Evolutionary conservation across 2,329 filamentous ascomycete genomes (phyloP).

Genomic region (Daldinia eschscholtzii): DNA sequence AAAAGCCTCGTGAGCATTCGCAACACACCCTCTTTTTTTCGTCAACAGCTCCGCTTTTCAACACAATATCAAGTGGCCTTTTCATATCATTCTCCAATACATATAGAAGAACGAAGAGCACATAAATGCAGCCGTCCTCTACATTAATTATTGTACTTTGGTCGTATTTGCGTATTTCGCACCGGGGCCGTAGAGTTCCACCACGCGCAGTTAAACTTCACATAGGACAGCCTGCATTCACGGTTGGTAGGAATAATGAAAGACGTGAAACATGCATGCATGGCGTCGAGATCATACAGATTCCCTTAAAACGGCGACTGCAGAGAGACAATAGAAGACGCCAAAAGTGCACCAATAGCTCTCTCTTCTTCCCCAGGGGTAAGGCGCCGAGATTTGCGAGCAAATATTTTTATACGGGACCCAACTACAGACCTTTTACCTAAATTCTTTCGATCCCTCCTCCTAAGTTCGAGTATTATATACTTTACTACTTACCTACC

Average conservation of each 20-base stretch:
- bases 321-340: slow-evolving; percentile 16
- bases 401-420: slow-evolving; percentile 17
- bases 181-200: slow-evolving; percentile 26
- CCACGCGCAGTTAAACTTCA: slow-evolving; percentile 20
- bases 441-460: slow-evolving; percentile 7
- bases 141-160: slow-evolving; percentile 17
- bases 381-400: slow-evolving; percentile 25
- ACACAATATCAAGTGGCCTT: slow-evolving; percentile 40
- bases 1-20: slow-evolving; percentile 42
- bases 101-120: neutral
- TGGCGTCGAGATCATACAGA: slow-evolving; percentile 38
- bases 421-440: slow-evolving; percentile 4
- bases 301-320: slow-evolving; percentile 27
- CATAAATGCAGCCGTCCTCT: slow-evolving; percentile 9
- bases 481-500: neutral
- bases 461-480: neutral
- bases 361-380: slow-evolving; percentile 12
- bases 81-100: neutral
- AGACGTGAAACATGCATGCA: slow-evolving; percentile 42
- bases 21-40: slow-evolving; percentile 41
- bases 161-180: slow-evolving; percentile 7
- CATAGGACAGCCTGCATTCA: slow-evolving; percentile 13
- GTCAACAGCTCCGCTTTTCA: slow-evolving; percentile 31
- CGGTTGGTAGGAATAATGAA: slow-evolving; percentile 10
- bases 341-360: slow-evolving; percentile 6